Conservation (phyloP, 148 eudicot species). For the Talinum fruticosum region DNA sequence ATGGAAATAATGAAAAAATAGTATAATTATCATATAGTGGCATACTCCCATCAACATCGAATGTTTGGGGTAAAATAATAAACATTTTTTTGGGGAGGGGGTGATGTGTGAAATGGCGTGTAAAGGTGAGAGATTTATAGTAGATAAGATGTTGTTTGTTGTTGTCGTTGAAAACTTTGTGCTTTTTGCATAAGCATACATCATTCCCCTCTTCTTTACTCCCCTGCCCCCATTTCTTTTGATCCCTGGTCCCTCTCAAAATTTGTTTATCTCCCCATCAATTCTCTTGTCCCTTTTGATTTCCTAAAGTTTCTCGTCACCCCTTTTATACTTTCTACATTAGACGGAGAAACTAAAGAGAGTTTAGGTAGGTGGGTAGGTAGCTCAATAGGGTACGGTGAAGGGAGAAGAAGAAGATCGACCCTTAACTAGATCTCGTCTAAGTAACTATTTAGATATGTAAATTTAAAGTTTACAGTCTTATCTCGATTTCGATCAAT, state of each 20-base stretch:
- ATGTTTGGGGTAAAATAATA: not conserved
- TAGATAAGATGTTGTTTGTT: not conserved
- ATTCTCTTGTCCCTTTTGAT: not conserved
- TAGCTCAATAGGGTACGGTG: too few relatives aligned
- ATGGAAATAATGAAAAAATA: not conserved
- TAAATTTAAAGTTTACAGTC: too few relatives aligned
- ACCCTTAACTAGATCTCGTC: too few relatives aligned
- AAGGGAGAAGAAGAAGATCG: too few relatives aligned
- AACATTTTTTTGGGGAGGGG: not conserved
- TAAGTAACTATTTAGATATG: too few relatives aligned
- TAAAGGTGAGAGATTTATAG: not conserved
- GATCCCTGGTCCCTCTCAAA: not conserved
- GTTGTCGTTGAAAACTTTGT: not conserved
- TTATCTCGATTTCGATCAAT: too few relatives aligned
- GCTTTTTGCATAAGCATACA: not conserved
- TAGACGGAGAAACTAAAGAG: not conserved
- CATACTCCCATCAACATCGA: not conserved
- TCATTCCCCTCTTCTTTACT: not conserved
- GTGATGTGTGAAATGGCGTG: conserved; percentile 6
- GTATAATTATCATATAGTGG: not conserved
- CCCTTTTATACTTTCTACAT: not conserved
- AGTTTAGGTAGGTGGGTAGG: not conserved
- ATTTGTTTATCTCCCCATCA: not conserved
- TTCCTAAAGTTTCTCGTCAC: not conserved
- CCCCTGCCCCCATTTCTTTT: not conserved